Evolutionary conservation across 2,329 filamentous ascomycete species (phyloP).

Genomic region (Cladorrhinum sp.): DNA sequence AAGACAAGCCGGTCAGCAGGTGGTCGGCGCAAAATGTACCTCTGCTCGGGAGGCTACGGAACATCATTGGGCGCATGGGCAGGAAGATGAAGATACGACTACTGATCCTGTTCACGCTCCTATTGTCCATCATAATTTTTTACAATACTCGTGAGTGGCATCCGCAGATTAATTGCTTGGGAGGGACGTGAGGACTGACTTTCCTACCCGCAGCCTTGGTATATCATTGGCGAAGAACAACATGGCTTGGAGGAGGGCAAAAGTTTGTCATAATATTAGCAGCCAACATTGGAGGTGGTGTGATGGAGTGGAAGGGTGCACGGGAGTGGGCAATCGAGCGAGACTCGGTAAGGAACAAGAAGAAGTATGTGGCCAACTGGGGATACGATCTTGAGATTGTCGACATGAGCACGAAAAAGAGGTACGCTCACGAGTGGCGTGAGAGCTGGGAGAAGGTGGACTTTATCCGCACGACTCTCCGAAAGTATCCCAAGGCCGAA

Average conservation of each 20-base stretch:
- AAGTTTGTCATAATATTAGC: conserved; percentile 93
- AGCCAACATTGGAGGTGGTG: conserved; percentile 90
- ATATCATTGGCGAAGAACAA: conserved; percentile 67
- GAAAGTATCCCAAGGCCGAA: conserved; percentile 92
- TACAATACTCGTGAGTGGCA: conserved; percentile 68
- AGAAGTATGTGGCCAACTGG: conserved; percentile 80
- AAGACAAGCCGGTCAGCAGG: conserved; percentile 67
- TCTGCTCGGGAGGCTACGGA: conserved; percentile 46
- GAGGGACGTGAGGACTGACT: conserved; percentile 25
- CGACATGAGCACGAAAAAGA: conserved; percentile 98
- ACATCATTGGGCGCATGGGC: conserved; percentile 50
- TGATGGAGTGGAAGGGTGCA: conserved; percentile 98
- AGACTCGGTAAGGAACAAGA: conserved; percentile 94
- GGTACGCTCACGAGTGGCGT: conserved; percentile 97
- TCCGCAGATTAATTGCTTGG: not conserved
- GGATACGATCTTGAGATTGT: conserved; percentile 95
- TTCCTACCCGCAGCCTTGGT: conserved; percentile 42
- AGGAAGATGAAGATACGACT: conserved; percentile 65
- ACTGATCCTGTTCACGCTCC: conserved; percentile 55
- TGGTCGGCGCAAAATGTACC: conserved; percentile 49
- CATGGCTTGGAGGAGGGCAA: conserved; percentile 74
- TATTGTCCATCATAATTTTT: conserved; percentile 62
- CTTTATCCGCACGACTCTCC: conserved; percentile 80
- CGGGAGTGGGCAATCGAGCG: conserved; percentile 97
- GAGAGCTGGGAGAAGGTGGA: conserved; percentile 99